phyloP scores from a whole-genome alignment of 2,329 filamentous ascomycete genomes.

The Arthrobotrys entomopaga region DNA sequence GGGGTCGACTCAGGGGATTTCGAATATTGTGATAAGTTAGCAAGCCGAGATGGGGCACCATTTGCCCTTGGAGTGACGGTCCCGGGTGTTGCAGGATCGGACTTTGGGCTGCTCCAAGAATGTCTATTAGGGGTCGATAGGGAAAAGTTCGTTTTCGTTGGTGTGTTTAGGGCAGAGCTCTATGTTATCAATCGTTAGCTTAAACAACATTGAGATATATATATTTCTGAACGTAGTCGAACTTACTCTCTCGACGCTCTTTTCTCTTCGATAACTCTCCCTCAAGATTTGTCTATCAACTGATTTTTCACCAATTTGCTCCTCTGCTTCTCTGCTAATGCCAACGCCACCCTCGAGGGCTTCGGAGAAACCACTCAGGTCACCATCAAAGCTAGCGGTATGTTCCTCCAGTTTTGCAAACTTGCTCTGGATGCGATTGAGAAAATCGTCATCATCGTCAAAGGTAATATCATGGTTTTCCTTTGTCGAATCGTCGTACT shows the following conservation, averaged over 20 bases:
- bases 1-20: constrained; percentile 65
- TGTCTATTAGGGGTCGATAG: constrained; percentile 43
- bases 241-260: constrained; percentile 41
- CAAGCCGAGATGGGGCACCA: constrained; percentile 36
- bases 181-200: background rate
- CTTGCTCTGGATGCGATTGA: constrained; percentile 23
- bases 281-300: constrained; percentile 53
- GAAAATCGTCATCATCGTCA: constrained; percentile 44
- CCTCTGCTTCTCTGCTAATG: constrained; percentile 49
- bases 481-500: constrained; percentile 53
- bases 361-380: constrained; percentile 52
- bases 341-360: constrained; percentile 35
- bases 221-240: background rate
- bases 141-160: constrained; percentile 39
- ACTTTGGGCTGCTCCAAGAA: constrained; percentile 50
- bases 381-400: constrained; percentile 38
- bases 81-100: constrained; percentile 43
- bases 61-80: constrained; percentile 39
- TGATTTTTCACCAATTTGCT: constrained; percentile 38
- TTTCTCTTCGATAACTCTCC: constrained; percentile 51
- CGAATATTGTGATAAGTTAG: constrained; percentile 59
- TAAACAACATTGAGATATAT: constrained; percentile 1
- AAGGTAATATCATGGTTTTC: constrained; percentile 50
- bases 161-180: constrained; percentile 41
- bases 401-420: constrained; percentile 21